Evolutionary conservation across 495 filamentous ascomycete species (phyloP), one percentile per base, ranked within the genome.

Genomic region (Bacidia rubella): DNA sequence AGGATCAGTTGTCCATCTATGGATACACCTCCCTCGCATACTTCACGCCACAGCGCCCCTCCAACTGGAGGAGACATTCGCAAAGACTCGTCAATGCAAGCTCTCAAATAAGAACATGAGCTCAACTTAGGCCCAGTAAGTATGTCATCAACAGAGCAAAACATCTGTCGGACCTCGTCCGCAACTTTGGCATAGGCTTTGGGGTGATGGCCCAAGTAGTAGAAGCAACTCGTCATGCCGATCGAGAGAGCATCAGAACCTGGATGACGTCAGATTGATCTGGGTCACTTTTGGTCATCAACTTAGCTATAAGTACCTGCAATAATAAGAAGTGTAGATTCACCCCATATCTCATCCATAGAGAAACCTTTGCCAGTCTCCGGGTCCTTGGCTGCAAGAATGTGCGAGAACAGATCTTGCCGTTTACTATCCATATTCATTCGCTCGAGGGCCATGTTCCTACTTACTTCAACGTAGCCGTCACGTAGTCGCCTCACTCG

Each of bases 281-380:
- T 25, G 11, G 4, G n/a, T n/a, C n/a, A 17, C 2, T 2, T 29
- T n/a, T 3, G 44, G 10, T 1, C 27, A 15, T 27, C 11, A 7
- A 4, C 19, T 19, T 2, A 1, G 23, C 32, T 11, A 25, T 4
- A 10, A 24, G 25, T 35, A 45, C 70, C 9, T 21, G 68, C 71
- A 52, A 70, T 67, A 64, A 72, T 70, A 2, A 86, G 70, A 0
- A 87, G 66, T 60, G 84, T 83, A 3, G 79, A 77, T 62, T 87
- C 83, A 27, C 75, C 78, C 79, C 80, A 84, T 2, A 87, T 70
- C 56, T 89, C 83, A 1, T 75, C 72, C 11, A 70, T 81, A 11
- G 70, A 70, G 57, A 86, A 82, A 0, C 82, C 81, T 50, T 75
- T 69, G 44, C 80, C 82, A 0, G 75, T 81, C 51, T 77, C 70